Conservation (phyloP, 1,284 basidiomycete genomes). For the Mrakiaceae sp. region DNA sequence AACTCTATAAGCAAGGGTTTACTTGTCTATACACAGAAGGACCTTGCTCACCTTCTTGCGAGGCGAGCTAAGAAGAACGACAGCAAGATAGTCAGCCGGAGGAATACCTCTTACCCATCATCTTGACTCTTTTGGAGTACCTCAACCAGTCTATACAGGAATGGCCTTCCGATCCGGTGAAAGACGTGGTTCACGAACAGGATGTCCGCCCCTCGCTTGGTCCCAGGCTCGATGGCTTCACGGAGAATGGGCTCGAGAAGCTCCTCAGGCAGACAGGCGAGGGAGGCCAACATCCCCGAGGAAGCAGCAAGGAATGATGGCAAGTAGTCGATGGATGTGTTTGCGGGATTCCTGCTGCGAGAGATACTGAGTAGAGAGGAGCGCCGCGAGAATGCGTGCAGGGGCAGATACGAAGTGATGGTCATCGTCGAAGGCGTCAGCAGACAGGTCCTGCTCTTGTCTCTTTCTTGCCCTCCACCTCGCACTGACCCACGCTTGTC, state of each 20-base stretch:
- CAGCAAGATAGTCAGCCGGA: background rate
- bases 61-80: background rate
- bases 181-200: conserved; percentile 8
- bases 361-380: no score
- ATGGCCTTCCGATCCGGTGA: conserved; percentile 1
- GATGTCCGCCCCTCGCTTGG: conserved; percentile 1
- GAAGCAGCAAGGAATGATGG: no score
- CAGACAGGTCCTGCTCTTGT: no score
- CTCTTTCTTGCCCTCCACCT: no score
- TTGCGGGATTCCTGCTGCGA: no score
- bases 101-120: background rate
- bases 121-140: background rate
- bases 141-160: conserved; percentile 7
- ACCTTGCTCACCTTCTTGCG: background rate
- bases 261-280: conserved; percentile 6
- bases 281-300: background rate
- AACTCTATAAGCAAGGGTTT: no score
- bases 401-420: no score
- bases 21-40: no score
- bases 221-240: conserved; percentile 5
- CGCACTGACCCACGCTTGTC: no score
- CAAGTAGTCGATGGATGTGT: no score
- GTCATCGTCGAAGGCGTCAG: no score
- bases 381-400: no score
- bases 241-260: conserved; percentile 13